A percentile compares a stretch with the other conserved stretches of the same genome.
Evolutionary conservation across 2,329 filamentous ascomycete species (phyloP).

Genomic region (Pestalotiopsis sp.): DNA sequence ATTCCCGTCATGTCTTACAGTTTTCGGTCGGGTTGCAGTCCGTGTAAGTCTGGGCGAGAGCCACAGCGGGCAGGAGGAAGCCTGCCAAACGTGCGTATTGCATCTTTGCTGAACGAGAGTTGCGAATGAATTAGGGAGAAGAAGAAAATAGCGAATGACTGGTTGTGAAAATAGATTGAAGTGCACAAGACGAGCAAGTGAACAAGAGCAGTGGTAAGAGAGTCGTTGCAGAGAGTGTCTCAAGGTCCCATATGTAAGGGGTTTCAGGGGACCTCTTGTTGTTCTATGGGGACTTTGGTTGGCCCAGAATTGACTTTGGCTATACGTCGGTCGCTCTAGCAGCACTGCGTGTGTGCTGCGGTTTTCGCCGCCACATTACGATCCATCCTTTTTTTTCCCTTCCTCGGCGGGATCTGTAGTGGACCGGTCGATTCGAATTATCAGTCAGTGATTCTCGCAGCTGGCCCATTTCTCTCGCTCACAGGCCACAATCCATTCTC

Average conservation of each 20-base stretch:
- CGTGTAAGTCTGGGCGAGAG: slow-evolving; percentile 15
- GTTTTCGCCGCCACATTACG: slow-evolving; percentile 1
- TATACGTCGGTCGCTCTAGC: background rate
- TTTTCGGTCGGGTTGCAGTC: slow-evolving; percentile 13
- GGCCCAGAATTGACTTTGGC: background rate
- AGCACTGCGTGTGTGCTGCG: too few relatives aligned
- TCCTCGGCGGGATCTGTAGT: background rate
- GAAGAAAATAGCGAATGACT: slow-evolving; percentile 3
- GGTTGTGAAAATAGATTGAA: background rate
- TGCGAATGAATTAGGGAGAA: background rate
- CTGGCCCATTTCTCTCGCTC: background rate
- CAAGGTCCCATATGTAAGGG: slow-evolving; percentile 4
- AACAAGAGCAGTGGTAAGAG: background rate
- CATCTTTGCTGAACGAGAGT: slow-evolving; percentile 10
- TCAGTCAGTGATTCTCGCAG: background rate
- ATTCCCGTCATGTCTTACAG: background rate
- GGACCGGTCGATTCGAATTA: background rate
- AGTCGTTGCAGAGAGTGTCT: background rate
- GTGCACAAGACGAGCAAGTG: background rate
- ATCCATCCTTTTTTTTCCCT: background rate
- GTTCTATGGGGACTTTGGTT: background rate
- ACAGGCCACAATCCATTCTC: background rate
- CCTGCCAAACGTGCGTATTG: slow-evolving; percentile 5
- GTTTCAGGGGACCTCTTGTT: background rate
- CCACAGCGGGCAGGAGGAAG: slow-evolving; percentile 12